phyloP scores from a whole-genome alignment of 228 moss, liverwort and hornwort species.

The Sphagnum fallax region DNA sequence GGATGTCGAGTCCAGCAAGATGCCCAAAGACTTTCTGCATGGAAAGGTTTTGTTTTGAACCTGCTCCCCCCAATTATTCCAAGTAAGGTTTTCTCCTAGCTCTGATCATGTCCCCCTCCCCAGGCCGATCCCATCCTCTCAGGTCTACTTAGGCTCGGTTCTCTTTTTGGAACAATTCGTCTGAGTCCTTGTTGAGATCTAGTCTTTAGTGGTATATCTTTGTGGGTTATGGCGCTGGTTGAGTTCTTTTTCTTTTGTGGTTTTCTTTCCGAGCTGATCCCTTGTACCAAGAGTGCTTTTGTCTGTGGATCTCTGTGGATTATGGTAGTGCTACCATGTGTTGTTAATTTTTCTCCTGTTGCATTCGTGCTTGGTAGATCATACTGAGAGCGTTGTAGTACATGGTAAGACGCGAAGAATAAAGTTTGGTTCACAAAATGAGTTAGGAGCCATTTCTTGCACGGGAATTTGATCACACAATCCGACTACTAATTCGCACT shows the following conservation, averaged over 20 bases:
- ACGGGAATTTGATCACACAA: too few species aligned
- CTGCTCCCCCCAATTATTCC: conserved; percentile 16
- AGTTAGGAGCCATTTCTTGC: neutral
- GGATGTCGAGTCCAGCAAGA: conserved; percentile 26
- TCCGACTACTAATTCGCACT: too few species aligned
- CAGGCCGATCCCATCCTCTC: neutral
- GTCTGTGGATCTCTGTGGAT: neutral
- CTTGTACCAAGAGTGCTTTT: neutral
- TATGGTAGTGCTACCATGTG: too few species aligned
- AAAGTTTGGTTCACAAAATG: neutral
- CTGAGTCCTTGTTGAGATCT: too few species aligned
- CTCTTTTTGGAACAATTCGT: neutral
- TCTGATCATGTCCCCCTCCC: neutral
- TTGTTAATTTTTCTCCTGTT: too few species aligned
- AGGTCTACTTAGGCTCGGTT: neutral
- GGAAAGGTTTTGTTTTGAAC: too few species aligned
- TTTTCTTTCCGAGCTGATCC: neutral
- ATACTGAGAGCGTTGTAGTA: neutral
- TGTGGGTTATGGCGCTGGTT: neutral
- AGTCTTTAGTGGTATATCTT: too few species aligned
- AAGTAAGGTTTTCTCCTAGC: neutral
- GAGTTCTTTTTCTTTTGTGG: neutral
- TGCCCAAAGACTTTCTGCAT: too few species aligned
- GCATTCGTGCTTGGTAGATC: neutral
- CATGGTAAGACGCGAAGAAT: neutral